These are phyloP conservation scores for Hygrophila difformis DNA, from an alignment of 257 asterid species.

Conservation along the genomic window DNA sequence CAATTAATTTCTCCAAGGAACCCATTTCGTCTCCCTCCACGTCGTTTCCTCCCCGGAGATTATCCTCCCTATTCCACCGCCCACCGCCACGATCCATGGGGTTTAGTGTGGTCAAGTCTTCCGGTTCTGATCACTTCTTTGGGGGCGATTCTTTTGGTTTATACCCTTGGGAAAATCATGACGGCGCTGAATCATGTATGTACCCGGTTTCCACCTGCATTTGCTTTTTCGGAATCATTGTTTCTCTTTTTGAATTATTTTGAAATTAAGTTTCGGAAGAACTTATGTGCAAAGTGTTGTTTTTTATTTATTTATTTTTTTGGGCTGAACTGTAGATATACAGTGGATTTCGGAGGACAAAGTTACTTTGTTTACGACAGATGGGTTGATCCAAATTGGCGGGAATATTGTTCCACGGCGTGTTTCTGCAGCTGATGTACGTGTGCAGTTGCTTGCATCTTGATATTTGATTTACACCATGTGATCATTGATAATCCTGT, in stretches of 20 bases:
- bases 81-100: slow-evolving; percentile 27
- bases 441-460: slow-evolving; percentile 14
- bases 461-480: slow-evolving; percentile 1
- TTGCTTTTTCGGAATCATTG: not conserved
- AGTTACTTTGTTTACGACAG: slow-evolving; percentile 78
- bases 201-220: not conserved
- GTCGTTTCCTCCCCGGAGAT: slow-evolving; percentile 23
- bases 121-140: slow-evolving; percentile 44
- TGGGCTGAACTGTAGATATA: slow-evolving; percentile 40
- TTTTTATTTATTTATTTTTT: not conserved
- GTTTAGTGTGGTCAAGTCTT: slow-evolving; percentile 33
- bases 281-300: not conserved
- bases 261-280: slow-evolving; percentile 3
- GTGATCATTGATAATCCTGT: not conserved
- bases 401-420: slow-evolving; percentile 82
- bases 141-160: slow-evolving; percentile 70
- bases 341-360: slow-evolving; percentile 84
- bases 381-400: slow-evolving; percentile 87
- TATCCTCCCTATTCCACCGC: slow-evolving; percentile 19
- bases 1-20: slow-evolving; percentile 33
- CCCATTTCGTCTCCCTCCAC: slow-evolving; percentile 28
- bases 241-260: not conserved
- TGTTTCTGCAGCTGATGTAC: slow-evolving; percentile 50
- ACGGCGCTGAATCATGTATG: slow-evolving; percentile 46
- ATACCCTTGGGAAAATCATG: slow-evolving; percentile 75